Base-by-base conservation (phyloP, 805 yeast genomes). In the Priceomyces haplophilus region DNA sequence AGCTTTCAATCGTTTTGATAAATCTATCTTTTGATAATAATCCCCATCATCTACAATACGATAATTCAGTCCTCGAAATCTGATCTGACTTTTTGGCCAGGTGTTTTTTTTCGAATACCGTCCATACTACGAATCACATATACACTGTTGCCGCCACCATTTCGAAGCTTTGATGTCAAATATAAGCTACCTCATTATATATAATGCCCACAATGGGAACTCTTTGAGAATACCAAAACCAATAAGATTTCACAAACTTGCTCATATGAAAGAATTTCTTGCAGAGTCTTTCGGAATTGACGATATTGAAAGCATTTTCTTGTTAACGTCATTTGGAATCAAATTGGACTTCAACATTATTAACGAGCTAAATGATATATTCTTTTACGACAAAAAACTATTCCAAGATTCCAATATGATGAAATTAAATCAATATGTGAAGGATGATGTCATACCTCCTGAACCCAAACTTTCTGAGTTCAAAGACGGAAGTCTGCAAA, bases 301-400 rank as follows among this genome's bases (percentile, higher is more conserved):
- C 15, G 48, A 48, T 34, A 41, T 40, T 1, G 72, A 64, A 12
- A 57, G 66, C 45, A 48, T 69, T n/a, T 69, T 84, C 49, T 62
- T 85, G 11, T 60, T 85, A 30, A 73, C 88, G 2, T 79, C 88
- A 1, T 81, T 76, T 56, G 90, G 90, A 0, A 72, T 78, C 36
- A 79, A 76, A 51, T 65, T 85, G 48, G 80, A 76, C 56, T 75
- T 67, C 56, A 71, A 69, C 53, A 72, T 69, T 71, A 67, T 71
- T 35, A 66, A 76, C 49, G 82, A 78, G 45, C 58, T 75, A 23
- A 67, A 65, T 40, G 85, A 81, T 45, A 65, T 83, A 3, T 83
- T 75, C 56, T 80, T 78, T 1, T 84, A 73, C 59, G 88, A 85
- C 57, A 77, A 83, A 56, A 70, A 80, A 36, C 61, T 79, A 36